These are phyloP conservation scores for Tanacetum coccineum DNA, from an alignment of 129 eudicot genomes.

Conservation along the genomic window DNA sequence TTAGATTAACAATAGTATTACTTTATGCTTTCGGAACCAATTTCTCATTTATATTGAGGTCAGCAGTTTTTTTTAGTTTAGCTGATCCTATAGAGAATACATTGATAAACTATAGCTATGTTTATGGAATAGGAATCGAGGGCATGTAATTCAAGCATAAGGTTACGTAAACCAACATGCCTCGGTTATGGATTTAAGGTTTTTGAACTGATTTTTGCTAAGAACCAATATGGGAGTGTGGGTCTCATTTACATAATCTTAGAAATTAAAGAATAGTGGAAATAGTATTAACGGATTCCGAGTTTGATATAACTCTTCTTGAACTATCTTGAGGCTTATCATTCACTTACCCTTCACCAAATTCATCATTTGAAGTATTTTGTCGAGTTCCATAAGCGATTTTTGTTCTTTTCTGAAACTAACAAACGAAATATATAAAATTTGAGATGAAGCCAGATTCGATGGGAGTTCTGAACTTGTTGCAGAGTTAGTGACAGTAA, in stretches of 20 bases:
- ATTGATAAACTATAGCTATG: neutral
- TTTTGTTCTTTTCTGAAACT: constrained; percentile 22
- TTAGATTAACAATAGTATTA: neutral
- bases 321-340: neutral
- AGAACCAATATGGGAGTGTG: neutral
- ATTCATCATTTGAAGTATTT: neutral
- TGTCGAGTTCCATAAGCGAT: neutral
- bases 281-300: too few species aligned
- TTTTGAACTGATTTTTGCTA: too few species aligned
- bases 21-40: too few species aligned
- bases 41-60: neutral
- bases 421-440: constrained; percentile 23
- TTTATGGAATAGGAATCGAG: too few species aligned
- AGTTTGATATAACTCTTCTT: too few species aligned
- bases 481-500: constrained; percentile 87
- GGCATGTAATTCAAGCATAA: too few species aligned
- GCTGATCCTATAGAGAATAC: neutral
- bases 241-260: neutral
- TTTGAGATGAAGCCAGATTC: constrained; percentile 71
- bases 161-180: too few species aligned
- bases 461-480: constrained; percentile 97
- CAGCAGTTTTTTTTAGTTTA: neutral
- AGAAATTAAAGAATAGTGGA: neutral
- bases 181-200: too few species aligned
- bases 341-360: constrained; percentile 8